Base-by-base conservation (phyloP, 225 moss, liverwort and hornwort genomes). In the Marchantia paleacea region DNA sequence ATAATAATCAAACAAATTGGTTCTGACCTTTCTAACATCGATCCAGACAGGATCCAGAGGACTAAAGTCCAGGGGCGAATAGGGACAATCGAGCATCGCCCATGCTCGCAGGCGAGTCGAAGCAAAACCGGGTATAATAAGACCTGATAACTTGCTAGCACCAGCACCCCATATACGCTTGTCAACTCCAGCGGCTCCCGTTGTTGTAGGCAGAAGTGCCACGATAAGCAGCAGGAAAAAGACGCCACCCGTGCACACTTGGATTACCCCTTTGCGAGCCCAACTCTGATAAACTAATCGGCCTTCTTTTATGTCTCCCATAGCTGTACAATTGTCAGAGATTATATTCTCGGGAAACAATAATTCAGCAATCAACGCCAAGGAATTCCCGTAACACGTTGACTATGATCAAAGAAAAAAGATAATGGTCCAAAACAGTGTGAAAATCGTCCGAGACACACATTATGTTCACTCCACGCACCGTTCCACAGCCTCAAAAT, bases 31-130 rank as follows among this genome's bases (percentile, higher is more conserved):
- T 79, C 89, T 92, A 0, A 92, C 91, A 73, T 99, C 99, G 12
- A 99, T 82, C 99, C 99, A 99, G 15, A 99, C 99, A 9, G 91
- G 91, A 85, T 99, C 99, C 72, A 99, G 91, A 58, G 99, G 99
- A 76, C 85, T 92, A 66, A 99, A 99, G 82, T 92, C 91, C 80
- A 99, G 85, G 30, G 99, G 94, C 31, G 99, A 99, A 82, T 94
- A 99, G 20, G 99, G 99, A 84, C 99, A 99, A 82, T 99, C 99
- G 10, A 99, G 88, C 48, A 95, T 79, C 48, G 99, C 89, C 99
- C 99, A 99, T 8, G 99, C 94, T 29, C 95, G 91, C 75, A 99
- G 86, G 55, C 94, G 99, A 10, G 99, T 93, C 15, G 95, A 99
- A 63, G 95, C 97, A 50, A 99, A 99, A 13, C 97, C 97, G 18